Evolutionary conservation across 306 rosid species (phyloP), one percentile per base, ranked within the genome.

Genomic region (Prunus salicina): DNA sequence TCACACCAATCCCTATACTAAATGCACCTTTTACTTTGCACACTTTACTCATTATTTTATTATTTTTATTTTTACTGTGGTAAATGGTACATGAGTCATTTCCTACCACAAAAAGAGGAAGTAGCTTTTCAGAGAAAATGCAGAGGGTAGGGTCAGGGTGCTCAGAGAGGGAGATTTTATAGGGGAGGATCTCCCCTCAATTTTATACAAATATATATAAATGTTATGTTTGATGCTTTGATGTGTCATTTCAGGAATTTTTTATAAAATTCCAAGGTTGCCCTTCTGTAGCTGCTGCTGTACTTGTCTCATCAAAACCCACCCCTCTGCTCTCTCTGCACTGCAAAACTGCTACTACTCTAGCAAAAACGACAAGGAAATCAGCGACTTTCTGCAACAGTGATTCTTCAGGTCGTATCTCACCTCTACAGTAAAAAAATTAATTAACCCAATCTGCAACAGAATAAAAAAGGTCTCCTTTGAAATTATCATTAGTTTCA

Each of bases 121-220:
- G 1, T 3, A 14, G 2, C 24, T 58, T 41, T 25, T 2, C 76
- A 58, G 67, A 38, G 30, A 24, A 49, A 57, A 43, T 57, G 15
- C 53, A 43, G 67, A 41, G 62, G 14, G 64, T 13, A 34, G 64
- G 51, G 20, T 32, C 63, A 25, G 49, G 8, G 41, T 41, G n/a
- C 45, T 51, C 64, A 27, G 32, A 28, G 32, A 12, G 8, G 16
- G 51, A 64, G 78, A 43, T 43, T 20, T 16, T 27, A 18, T 25
- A 4, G 30, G 15, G 11, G 69, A 47, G 68, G 77, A 80, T 80
- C 84, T 62, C 22, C 84, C 84, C 77, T 80, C 80, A 68, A 70
- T 50, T 69, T 80, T 68, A 70, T 24, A 72, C 55, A 45, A 9
- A 24, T 14, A 34, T 60, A 20, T 20, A n/a, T 53, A 15, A 34